Conservation (phyloP, 768 basidiomycete species). For the Postia placenta region DNA sequence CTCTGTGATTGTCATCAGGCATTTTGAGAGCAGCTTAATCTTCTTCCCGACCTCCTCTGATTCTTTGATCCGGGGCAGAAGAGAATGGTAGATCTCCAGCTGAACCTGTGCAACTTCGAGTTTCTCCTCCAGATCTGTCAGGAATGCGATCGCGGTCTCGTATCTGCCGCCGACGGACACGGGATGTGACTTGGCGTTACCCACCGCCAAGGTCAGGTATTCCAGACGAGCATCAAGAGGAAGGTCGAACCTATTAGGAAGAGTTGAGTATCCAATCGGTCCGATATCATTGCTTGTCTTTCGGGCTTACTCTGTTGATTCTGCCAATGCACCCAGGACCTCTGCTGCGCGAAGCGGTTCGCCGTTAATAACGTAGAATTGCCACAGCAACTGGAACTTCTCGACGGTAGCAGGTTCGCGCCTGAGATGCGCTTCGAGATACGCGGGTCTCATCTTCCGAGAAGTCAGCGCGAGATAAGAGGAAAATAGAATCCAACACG, state of each 20-base stretch:
- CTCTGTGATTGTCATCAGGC: constrained; percentile 78
- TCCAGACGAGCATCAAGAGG: constrained; percentile 74
- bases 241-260: constrained; percentile 55
- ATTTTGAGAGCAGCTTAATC: constrained; percentile 51
- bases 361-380: constrained; percentile 91
- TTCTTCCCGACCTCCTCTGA: constrained; percentile 57
- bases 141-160: constrained; percentile 89
- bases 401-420: constrained; percentile 75
- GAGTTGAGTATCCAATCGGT: not conserved
- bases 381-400: constrained; percentile 90
- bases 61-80: constrained; percentile 56
- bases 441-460: constrained; percentile 73
- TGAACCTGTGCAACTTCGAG: constrained; percentile 97
- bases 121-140: constrained; percentile 93
- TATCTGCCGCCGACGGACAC: constrained; percentile 70
- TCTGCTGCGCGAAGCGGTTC: constrained; percentile 85
- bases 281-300: too few species aligned
- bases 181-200: constrained; percentile 94
- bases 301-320: constrained; percentile 75
- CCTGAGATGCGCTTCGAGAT: constrained; percentile 82
- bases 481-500: constrained; percentile 13
- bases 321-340: constrained; percentile 76
- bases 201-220: constrained; percentile 89
- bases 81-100: constrained; percentile 75
- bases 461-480: not conserved